These are phyloP conservation scores for Leptosphaerulina australis DNA, from an alignment of 2,329 filamentous ascomycete genomes.

Conservation along the genomic window DNA sequence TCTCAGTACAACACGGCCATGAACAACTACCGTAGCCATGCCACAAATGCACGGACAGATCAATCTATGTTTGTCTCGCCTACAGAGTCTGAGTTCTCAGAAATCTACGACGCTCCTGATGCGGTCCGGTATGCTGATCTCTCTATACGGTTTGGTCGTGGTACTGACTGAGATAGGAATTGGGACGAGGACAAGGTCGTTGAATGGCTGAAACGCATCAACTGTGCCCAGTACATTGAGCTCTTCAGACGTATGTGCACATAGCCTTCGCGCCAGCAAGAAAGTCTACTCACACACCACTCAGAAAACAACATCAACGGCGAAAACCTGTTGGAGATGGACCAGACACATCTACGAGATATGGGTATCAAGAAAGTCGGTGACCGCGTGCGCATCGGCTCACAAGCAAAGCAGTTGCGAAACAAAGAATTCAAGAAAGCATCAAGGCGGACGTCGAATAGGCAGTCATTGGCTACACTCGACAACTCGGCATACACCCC, in stretches of 20 bases:
- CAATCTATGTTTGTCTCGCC: conserved; percentile 74
- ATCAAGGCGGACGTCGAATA: conserved; percentile 71
- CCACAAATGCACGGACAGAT: conserved; percentile 43
- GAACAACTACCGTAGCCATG: conserved; percentile 46
- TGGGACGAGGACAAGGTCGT: conserved; percentile 94
- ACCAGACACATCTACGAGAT: conserved; percentile 94
- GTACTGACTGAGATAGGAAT: conserved; percentile 50
- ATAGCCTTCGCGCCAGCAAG: background rate
- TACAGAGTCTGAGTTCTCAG: conserved; percentile 91
- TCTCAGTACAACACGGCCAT: conserved; percentile 45
- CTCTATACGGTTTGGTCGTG: background rate
- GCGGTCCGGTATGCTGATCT: conserved; percentile 51
- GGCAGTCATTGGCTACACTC: conserved; percentile 85
- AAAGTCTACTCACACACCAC: too few relatives aligned
- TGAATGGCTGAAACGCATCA: conserved; percentile 88
- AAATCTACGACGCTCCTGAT: conserved; percentile 73
- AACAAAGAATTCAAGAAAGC: conserved; percentile 56
- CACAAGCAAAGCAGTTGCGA: conserved; percentile 57
- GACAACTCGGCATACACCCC: conserved; percentile 69
- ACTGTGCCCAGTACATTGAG: conserved; percentile 91
- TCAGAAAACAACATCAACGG: conserved; percentile 92
- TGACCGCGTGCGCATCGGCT: conserved; percentile 82
- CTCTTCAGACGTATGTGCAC: conserved; percentile 69
- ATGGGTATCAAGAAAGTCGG: conserved; percentile 99
- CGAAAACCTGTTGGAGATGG: conserved; percentile 94